Percentiles rank a stretch among this genome's conserved stretches.
Evolutionary conservation across 495 filamentous ascomycete genomes (phyloP).

Genomic region (Tuber brumale): DNA sequence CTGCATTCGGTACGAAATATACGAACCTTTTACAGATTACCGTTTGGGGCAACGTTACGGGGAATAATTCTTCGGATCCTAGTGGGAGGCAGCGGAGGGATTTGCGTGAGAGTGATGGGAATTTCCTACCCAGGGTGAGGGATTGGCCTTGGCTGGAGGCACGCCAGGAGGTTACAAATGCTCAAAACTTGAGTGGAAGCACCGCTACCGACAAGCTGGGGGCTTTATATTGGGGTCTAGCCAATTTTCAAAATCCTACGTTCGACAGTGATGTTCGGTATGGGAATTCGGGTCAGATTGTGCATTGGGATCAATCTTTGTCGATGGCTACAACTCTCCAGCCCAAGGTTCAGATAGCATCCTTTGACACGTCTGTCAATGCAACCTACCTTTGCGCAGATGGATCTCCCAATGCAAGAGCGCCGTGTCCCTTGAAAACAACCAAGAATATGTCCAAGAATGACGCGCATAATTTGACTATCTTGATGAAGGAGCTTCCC

Average conservation of each 20-base stretch:
- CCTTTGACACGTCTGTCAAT: conserved; percentile 17
- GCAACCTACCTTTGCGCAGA: conserved; percentile 20
- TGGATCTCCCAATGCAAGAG: neutral
- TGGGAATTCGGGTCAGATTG: conserved; percentile 17
- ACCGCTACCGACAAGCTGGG: neutral
- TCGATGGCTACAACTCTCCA: conserved; percentile 22
- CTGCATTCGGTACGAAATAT: conserved; percentile 54
- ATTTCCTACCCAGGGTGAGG: conserved; percentile 10
- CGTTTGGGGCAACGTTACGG: conserved; percentile 86
- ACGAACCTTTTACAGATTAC: conserved; percentile 66
- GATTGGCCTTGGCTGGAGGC: conserved; percentile 23
- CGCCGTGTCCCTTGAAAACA: conserved; percentile 23
- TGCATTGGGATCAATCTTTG: conserved; percentile 15
- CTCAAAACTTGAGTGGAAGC: conserved; percentile 10
- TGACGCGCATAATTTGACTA: conserved; percentile 32
- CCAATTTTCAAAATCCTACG: conserved; percentile 39
- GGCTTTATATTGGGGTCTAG: conserved; percentile 20
- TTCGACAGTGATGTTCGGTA: conserved; percentile 25
- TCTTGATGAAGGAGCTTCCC: conserved; percentile 46
- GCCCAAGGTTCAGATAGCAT: conserved; percentile 25
- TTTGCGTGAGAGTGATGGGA: conserved; percentile 9
- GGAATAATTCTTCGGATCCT: conserved; percentile 39
- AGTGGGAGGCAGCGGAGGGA: conserved; percentile 8
- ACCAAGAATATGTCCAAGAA: conserved; percentile 35
- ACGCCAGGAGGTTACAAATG: conserved; percentile 12